Evolutionary conservation across 805 yeast genomes (phyloP).

Genomic region (Kodamaea fukazawae): DNA sequence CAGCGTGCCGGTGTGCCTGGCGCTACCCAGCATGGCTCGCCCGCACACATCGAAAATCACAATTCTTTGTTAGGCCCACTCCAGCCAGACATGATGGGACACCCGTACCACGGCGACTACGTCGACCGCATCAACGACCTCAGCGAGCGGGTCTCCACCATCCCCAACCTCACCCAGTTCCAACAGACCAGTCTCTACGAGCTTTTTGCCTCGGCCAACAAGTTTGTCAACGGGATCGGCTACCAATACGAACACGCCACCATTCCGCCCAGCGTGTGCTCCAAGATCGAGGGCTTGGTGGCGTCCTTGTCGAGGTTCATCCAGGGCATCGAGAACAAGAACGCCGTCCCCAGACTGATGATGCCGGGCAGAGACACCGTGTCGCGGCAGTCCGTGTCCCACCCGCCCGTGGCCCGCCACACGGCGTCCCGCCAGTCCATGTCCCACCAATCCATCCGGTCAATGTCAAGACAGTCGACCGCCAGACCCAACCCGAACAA

Average conservation of each 20-base stretch:
- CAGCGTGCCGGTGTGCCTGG: too few relatives aligned
- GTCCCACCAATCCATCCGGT: background rate
- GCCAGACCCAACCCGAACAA: background rate
- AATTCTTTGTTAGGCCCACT: too few relatives aligned
- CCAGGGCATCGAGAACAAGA: background rate
- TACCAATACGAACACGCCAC: constrained; percentile 10
- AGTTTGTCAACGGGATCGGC: constrained; percentile 13
- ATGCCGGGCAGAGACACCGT: constrained; percentile 12
- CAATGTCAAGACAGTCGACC: background rate
- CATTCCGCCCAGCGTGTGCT: constrained; percentile 7
- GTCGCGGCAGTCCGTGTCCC: constrained; percentile 15
- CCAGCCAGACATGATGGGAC: too few relatives aligned
- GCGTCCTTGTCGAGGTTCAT: constrained; percentile 5
- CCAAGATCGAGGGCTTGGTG: constrained; percentile 9
- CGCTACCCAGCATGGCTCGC: constrained; percentile 3
- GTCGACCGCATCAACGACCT: constrained; percentile 8
- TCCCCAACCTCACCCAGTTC: constrained; percentile 9
- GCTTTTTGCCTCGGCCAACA: constrained; percentile 9
- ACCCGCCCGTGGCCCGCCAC: constrained; percentile 10
- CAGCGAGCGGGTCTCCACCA: constrained; percentile 4
- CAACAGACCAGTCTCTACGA: constrained; percentile 13
- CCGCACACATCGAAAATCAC: background rate
- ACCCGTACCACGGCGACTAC: background rate
- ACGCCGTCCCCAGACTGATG: constrained; percentile 1
- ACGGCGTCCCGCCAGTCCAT: constrained; percentile 1